Evolutionary conservation across 1,284 basidiomycete genomes (phyloP).

Genomic region (Porphyrellus sp.): DNA sequence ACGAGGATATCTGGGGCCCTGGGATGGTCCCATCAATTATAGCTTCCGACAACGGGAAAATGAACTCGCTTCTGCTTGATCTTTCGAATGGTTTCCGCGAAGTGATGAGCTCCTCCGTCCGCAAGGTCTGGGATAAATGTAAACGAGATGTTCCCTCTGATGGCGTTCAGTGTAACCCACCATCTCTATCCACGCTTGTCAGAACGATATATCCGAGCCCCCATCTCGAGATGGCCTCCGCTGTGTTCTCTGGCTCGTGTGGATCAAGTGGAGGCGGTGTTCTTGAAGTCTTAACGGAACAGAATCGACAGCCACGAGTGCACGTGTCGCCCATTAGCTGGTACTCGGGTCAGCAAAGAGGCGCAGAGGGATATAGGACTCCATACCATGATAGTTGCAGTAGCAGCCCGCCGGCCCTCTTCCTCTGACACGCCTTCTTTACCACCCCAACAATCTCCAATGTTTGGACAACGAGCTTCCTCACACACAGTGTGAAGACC

Average conservation of each 20-base stretch:
- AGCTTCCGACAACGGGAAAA: neutral
- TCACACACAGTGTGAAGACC: conserved; percentile 96
- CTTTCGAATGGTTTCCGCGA: conserved; percentile 91
- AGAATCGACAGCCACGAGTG: conserved; percentile 96
- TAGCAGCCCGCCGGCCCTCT: conserved; percentile 81
- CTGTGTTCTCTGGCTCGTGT: conserved; percentile 97
- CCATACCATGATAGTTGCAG: conserved; percentile 97
- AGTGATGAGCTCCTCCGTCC: conserved; percentile 92
- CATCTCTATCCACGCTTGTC: conserved; percentile 96
- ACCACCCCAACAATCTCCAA: conserved; percentile 99
- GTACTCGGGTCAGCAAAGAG: conserved; percentile 9
- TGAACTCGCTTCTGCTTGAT: conserved; percentile 85
- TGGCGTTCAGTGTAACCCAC: conserved; percentile 41
- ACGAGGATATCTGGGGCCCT: conserved; percentile 94
- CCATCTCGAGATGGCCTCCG: conserved; percentile 98
- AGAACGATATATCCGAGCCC: conserved; percentile 98
- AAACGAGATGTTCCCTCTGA: conserved; percentile 1
- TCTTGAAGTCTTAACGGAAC: conserved; percentile 93
- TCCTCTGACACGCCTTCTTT: conserved; percentile 69
- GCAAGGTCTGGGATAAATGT: conserved; percentile 62
- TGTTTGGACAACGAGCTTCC: conserved; percentile 98
- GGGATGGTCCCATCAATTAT: conserved; percentile 3
- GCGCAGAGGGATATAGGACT: neutral
- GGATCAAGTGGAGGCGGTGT: conserved; percentile 89
- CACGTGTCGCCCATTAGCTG: conserved; percentile 99